Percentiles rank a stretch among this genome's conserved stretches.
Evolutionary conservation across 257 asterid species (phyloP).

Genomic region (Rehmannia glutinosa): DNA sequence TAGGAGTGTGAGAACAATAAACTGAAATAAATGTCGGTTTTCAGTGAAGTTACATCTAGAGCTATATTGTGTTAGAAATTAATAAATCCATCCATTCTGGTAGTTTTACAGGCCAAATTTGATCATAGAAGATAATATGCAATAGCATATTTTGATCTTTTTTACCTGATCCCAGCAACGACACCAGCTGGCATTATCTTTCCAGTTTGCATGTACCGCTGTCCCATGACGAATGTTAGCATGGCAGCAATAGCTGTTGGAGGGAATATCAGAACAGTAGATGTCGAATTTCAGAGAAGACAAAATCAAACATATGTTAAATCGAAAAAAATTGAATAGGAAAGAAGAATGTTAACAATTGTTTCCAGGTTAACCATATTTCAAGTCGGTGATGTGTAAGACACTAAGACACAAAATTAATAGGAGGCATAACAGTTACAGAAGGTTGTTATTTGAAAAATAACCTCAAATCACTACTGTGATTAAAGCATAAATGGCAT

Average conservation of each 20-base stretch:
- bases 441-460: background rate
- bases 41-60: too few relatives aligned
- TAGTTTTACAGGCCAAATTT: background rate
- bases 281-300: background rate
- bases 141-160: background rate
- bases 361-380: too few relatives aligned
- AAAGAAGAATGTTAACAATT: too few relatives aligned
- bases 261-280: conserved; percentile 3
- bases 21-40: too few relatives aligned
- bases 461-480: too few relatives aligned
- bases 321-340: background rate
- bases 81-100: too few relatives aligned
- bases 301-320: background rate
- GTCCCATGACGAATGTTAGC: conserved; percentile 79
- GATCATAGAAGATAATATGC: background rate
- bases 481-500: background rate
- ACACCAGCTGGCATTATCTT: conserved; percentile 97
- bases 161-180: conserved; percentile 91
- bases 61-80: background rate
- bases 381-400: too few relatives aligned
- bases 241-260: conserved; percentile 63
- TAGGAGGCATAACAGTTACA: too few relatives aligned
- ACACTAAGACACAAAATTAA: too few relatives aligned
- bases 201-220: conserved; percentile 69
- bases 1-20: too few relatives aligned